phyloP scores from a whole-genome alignment of 345 rosid species.

The Cardamine occulta region DNA sequence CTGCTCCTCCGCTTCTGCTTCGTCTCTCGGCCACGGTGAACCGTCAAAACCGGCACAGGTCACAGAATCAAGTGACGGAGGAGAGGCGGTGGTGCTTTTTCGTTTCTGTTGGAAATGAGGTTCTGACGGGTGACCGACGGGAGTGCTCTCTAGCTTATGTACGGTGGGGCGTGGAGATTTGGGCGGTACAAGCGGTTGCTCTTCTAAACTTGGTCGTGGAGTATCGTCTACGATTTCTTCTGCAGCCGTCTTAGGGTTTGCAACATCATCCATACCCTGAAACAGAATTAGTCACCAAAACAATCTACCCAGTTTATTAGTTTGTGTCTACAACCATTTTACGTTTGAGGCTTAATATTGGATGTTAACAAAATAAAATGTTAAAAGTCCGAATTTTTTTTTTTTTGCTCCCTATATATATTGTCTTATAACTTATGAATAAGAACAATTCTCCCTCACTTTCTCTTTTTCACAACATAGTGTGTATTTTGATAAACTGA shows the following conservation, averaged over 20 bases:
- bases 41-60: conserved; percentile 68
- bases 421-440: too few species aligned
- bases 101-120: conserved; percentile 60
- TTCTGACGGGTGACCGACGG: conserved; percentile 52
- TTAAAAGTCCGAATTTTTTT: too few species aligned
- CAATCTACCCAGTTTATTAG: not conserved
- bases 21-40: conserved; percentile 49
- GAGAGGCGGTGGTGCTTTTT: conserved; percentile 8
- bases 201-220: conserved; percentile 44
- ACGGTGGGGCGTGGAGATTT: conserved; percentile 50
- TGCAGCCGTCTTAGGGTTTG: conserved; percentile 48
- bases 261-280: conserved; percentile 52
- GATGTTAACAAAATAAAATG: too few species aligned
- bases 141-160: conserved; percentile 51
- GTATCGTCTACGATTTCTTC: conserved; percentile 34
- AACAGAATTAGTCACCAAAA: conserved; percentile 1
- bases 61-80: conserved; percentile 39
- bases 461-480: too few species aligned
- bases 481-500: too few species aligned
- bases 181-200: conserved; percentile 49
- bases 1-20: conserved; percentile 30
- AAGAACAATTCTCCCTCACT: too few species aligned
- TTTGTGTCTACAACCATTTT: too few species aligned
- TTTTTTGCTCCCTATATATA: too few species aligned
- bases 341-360: too few species aligned